Percentiles rank a stretch among this genome's conserved stretches.
Evolutionary conservation across 495 filamentous ascomycete species (phyloP).

Genomic region (Penicillium subrubescens): DNA sequence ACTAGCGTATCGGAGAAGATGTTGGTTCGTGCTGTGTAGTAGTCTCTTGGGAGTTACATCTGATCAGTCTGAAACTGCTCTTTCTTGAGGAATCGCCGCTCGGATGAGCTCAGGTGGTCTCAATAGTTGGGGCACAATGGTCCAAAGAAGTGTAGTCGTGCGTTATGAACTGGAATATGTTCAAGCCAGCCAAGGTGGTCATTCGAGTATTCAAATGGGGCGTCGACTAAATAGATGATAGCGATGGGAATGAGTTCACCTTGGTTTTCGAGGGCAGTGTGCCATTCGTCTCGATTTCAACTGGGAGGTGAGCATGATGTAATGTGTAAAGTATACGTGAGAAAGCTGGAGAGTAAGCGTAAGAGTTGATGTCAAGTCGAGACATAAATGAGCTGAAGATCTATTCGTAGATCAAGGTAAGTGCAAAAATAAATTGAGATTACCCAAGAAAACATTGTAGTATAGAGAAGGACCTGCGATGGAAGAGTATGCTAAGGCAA

Average conservation of each 20-base stretch:
- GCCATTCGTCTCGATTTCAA: background rate
- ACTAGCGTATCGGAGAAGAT: conserved; percentile 17
- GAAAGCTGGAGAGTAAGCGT: background rate
- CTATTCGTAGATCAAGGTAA: background rate
- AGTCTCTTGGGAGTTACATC: background rate
- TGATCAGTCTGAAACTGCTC: background rate
- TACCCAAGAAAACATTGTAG: background rate
- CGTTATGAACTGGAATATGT: background rate
- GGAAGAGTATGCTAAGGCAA: background rate
- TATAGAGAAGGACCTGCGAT: too few relatives aligned
- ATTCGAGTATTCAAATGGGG: background rate
- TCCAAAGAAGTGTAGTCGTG: too few relatives aligned
- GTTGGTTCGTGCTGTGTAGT: background rate
- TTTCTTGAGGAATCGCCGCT: background rate
- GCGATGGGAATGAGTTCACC: background rate
- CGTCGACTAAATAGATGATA: background rate
- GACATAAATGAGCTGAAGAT: background rate
- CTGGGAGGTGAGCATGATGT: background rate
- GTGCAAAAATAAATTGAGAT: background rate
- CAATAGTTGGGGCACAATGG: too few relatives aligned
- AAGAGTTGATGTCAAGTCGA: background rate
- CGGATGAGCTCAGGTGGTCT: too few relatives aligned
- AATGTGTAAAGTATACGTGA: background rate
- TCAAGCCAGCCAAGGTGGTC: background rate
- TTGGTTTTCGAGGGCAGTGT: background rate